Evolutionary conservation across 305 asterid genomes (phyloP).

Genomic region (Withania somnifera): DNA sequence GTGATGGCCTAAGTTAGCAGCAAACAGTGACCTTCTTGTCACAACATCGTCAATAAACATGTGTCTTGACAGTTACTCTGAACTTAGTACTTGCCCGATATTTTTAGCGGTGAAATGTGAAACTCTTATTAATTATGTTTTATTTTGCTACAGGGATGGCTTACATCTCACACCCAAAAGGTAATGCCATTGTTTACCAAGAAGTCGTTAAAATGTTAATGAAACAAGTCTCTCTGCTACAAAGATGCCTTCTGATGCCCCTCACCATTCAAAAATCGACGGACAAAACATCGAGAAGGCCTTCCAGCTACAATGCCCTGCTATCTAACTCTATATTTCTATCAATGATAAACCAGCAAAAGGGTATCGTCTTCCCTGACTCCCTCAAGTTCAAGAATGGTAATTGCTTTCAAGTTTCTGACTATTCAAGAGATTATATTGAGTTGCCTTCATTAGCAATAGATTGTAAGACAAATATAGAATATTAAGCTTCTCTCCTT

Average conservation of each 20-base stretch:
- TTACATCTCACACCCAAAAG: conserved; percentile 66
- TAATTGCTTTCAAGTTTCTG: background rate
- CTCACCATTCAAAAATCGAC: conserved; percentile 60
- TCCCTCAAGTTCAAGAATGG: background rate
- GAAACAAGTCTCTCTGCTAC: conserved; percentile 41
- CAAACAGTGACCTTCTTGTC: background rate
- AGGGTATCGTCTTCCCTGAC: background rate
- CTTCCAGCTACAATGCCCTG: conserved; percentile 30
- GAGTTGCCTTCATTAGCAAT: background rate
- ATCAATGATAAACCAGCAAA: background rate
- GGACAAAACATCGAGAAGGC: conserved; percentile 44
- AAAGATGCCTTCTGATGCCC: conserved; percentile 55
- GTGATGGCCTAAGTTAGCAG: background rate
- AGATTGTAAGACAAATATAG: too few relatives aligned
- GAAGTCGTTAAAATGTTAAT: conserved; percentile 43
- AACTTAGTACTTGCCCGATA: background rate
- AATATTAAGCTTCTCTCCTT: too few relatives aligned
- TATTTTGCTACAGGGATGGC: conserved; percentile 43
- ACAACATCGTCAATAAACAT: background rate
- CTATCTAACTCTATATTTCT: background rate
- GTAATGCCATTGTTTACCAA: conserved; percentile 46
- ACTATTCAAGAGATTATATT: background rate
- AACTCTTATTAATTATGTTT: background rate
- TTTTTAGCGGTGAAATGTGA: background rate
- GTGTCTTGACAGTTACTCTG: background rate